Conservation (phyloP, 306 rosid species). For the Canavalia gladiata region DNA sequence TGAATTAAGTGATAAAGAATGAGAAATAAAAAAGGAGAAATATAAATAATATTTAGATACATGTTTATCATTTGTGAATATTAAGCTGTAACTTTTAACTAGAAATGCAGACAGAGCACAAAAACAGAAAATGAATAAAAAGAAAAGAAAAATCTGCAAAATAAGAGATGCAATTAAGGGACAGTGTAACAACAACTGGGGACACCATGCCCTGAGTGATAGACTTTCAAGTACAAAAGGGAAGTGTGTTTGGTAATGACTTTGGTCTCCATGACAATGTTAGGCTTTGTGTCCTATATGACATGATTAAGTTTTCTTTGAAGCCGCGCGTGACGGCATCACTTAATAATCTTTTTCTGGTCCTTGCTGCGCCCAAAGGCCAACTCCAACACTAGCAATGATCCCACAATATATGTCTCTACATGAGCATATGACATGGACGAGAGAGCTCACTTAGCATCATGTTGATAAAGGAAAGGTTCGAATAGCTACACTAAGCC, state of each 20-base stretch:
- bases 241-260: conserved; percentile 45
- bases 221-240: conserved; percentile 47
- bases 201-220: conserved; percentile 33
- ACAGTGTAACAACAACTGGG: conserved; percentile 35
- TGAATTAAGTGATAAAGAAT: no score
- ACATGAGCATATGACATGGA: conserved; percentile 13
- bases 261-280: conserved; percentile 41
- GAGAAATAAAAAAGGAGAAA: no score
- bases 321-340: conserved; percentile 38
- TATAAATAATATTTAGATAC: no score
- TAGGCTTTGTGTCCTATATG: conserved; percentile 45
- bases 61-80: no score
- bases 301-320: conserved; percentile 35
- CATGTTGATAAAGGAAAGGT: conserved; percentile 30
- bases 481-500: neutral
- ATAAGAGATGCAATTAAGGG: conserved; percentile 30
- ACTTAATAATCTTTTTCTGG: conserved; percentile 33
- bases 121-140: neutral
- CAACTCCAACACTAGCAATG: conserved; percentile 7
- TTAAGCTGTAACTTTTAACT: neutral
- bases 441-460: neutral
- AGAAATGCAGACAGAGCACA: neutral
- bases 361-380: conserved; percentile 40
- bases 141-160: neutral
- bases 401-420: conserved; percentile 34